Percentiles rank a stretch among this genome's conserved stretches.
Evolutionary conservation across 352 stramenopile genomes (phyloP).

Genomic region (Discostella stelligera): DNA sequence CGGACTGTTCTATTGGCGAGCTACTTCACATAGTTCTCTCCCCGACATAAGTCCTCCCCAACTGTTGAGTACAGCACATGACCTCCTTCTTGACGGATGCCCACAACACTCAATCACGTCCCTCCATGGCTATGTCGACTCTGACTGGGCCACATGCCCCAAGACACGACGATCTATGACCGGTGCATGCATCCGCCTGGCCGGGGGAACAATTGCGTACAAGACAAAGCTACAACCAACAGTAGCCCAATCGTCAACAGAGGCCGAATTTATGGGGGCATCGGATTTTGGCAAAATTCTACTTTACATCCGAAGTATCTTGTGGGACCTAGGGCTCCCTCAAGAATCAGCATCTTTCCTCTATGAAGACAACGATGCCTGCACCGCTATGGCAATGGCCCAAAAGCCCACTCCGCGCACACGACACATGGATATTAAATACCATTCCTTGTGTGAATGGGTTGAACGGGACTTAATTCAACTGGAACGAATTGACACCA

Average conservation of each 20-base stretch:
- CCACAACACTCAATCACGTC: not conserved
- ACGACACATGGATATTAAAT: slow-evolving; percentile 50
- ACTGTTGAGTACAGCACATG: slow-evolving; percentile 19
- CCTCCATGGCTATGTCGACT: slow-evolving; percentile 12
- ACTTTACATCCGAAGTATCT: slow-evolving; percentile 7
- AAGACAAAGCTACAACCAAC: slow-evolving; percentile 19
- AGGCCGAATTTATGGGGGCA: slow-evolving; percentile 22
- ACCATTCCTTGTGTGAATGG: slow-evolving; percentile 41
- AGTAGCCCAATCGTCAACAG: slow-evolving; percentile 7
- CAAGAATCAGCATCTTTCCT: slow-evolving; percentile 7
- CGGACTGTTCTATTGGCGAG: slow-evolving; percentile 5
- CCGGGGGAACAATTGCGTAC: slow-evolving; percentile 1
- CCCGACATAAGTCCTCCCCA: not conserved
- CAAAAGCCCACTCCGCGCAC: slow-evolving; percentile 35
- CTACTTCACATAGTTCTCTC: not conserved
- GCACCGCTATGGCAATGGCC: slow-evolving; percentile 26
- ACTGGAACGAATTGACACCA: slow-evolving; percentile 22
- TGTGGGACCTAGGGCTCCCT: slow-evolving; percentile 19
- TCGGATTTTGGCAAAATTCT: slow-evolving; percentile 10
- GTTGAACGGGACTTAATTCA: slow-evolving; percentile 31
- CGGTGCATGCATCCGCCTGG: not conserved
- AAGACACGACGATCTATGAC: slow-evolving; percentile 11
- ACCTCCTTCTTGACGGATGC: slow-evolving; percentile 7
- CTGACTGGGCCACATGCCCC: slow-evolving; percentile 6
- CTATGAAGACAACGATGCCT: slow-evolving; percentile 21